A percentile compares a stretch with the other conserved stretches of the same genome.
These are phyloP conservation scores for Debaryomyces subglobosus DNA, from an alignment of 1,139 yeast genomes.

Conservation along the genomic window DNA sequence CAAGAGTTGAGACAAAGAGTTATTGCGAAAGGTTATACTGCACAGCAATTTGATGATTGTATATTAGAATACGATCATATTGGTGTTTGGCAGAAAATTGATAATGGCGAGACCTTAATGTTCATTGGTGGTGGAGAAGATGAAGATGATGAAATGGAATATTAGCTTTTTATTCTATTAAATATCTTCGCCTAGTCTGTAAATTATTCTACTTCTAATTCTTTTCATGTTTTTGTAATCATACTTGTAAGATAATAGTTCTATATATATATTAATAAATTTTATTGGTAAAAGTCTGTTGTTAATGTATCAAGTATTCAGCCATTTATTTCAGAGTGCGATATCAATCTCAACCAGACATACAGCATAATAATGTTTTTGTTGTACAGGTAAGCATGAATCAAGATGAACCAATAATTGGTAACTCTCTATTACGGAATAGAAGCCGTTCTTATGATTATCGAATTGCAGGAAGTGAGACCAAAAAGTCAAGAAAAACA, in stretches of 20 bases:
- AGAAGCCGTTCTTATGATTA: not conserved
- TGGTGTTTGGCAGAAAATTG: constrained; percentile 77
- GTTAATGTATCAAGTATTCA: not conserved
- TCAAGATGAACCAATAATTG: not conserved
- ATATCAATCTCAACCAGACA: not conserved
- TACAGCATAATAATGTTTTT: not conserved
- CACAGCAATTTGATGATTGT: constrained; percentile 75
- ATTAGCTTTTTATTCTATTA: not conserved
- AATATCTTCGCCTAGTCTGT: constrained; percentile 3
- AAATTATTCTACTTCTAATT: constrained; percentile 9
- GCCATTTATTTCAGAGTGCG: not conserved
- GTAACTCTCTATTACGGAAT: not conserved
- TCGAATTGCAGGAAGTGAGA: not conserved
- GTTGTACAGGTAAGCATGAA: not conserved
- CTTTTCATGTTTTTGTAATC: constrained; percentile 5
- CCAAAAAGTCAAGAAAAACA: not conserved
- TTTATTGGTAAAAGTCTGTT: not conserved
- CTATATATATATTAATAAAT: not conserved
- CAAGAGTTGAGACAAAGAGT: constrained; percentile 67
- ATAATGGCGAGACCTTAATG: constrained; percentile 61
- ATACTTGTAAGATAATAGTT: not conserved
- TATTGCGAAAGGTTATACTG: constrained; percentile 82
- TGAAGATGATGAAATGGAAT: constrained; percentile 25
- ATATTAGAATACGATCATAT: constrained; percentile 71
- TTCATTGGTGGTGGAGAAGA: constrained; percentile 35